Conservation (phyloP, 1,284 basidiomycete genomes). For the Agaricales sp. region DNA sequence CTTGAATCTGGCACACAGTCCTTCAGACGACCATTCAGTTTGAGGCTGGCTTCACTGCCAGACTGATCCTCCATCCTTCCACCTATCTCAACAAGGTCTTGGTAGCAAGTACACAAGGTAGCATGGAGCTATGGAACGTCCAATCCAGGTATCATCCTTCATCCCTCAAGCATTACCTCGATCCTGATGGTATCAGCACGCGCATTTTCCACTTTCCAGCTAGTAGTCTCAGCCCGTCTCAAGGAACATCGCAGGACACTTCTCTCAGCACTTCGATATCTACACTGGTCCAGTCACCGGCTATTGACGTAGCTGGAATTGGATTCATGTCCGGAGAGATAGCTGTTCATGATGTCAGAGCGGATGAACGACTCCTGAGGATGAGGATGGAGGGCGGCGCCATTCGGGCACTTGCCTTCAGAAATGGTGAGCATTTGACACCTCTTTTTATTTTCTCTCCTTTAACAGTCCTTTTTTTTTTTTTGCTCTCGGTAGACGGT, state of each 20-base stretch:
- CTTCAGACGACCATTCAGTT: constrained; percentile 63
- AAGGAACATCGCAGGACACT: constrained; percentile 19
- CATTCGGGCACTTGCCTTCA: constrained; percentile 73
- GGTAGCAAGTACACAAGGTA: constrained; percentile 75
- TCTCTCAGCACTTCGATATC: constrained; percentile 56
- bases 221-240: constrained; percentile 36
- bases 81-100: constrained; percentile 97
- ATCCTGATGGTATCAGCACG: constrained; percentile 28
- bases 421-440: constrained; percentile 55
- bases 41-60: constrained; percentile 74
- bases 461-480: constrained; percentile 5
- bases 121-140: constrained; percentile 92
- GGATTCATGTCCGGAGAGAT: constrained; percentile 86
- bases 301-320: constrained; percentile 90
- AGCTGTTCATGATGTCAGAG: constrained; percentile 81
- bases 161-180: constrained; percentile 1
- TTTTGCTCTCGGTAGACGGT: constrained; percentile 46
- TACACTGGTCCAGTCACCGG: constrained; percentile 82
- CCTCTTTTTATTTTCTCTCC: constrained; percentile 1
- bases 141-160: constrained; percentile 50
- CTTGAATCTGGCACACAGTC: constrained; percentile 23
- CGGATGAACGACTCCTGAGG: constrained; percentile 82
- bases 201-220: constrained; percentile 56
- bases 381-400: constrained; percentile 83
- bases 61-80: constrained; percentile 81